phyloP scores from a whole-genome alignment of 2,329 filamentous ascomycete genomes.

The Aspergillus awamori region DNA sequence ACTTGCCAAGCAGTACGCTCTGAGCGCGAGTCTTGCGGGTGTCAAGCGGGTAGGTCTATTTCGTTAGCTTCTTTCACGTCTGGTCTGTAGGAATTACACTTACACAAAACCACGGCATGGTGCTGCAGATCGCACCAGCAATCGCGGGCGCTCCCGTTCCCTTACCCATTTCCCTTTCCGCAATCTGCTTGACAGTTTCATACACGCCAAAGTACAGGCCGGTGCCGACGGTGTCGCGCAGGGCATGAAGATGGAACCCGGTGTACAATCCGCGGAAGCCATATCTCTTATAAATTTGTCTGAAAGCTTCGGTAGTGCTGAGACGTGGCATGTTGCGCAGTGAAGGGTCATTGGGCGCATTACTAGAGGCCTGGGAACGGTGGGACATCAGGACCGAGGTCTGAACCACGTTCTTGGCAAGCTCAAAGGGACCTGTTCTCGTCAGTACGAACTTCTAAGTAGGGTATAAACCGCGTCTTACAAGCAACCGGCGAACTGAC shows the following conservation, averaged over 20 bases:
- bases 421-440: conserved; percentile 48
- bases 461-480: conserved; percentile 27
- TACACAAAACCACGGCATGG: conserved; percentile 53
- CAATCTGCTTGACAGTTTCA: conserved; percentile 51
- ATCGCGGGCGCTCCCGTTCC: conserved; percentile 48
- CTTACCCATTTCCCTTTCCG: conserved; percentile 48
- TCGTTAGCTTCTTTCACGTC: conserved; percentile 7
- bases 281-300: conserved; percentile 47
- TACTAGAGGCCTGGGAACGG: conserved; percentile 41
- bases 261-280: conserved; percentile 50
- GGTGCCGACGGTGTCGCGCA: conserved; percentile 50
- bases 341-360: conserved; percentile 36
- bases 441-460: not conserved
- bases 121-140: conserved; percentile 51
- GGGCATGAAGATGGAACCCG: conserved; percentile 48
- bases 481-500: conserved; percentile 48
- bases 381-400: conserved; percentile 52
- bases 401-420: conserved; percentile 54
- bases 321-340: conserved; percentile 45
- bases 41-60: conserved; percentile 52
- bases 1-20: conserved; percentile 48
- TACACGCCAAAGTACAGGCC: conserved; percentile 53
- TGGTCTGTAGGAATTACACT: conserved; percentile 16
- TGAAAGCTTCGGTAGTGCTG: conserved; percentile 46
- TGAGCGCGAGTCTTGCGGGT: conserved; percentile 54